Conservation (phyloP, 2,329 filamentous ascomycete genomes). For the Periglandula ipomoeae region DNA sequence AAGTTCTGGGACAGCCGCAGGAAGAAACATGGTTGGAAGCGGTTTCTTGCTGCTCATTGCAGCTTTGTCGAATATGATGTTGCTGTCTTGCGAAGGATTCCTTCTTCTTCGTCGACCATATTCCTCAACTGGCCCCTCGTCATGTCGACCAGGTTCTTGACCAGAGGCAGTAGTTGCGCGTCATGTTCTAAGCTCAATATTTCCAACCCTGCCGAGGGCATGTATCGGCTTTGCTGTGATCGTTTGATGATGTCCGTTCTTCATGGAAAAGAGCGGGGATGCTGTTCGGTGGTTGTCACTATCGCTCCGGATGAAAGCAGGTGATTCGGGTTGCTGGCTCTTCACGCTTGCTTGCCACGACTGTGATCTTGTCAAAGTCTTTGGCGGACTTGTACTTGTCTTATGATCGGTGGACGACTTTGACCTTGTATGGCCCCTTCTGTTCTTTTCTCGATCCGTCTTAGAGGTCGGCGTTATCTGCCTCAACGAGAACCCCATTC, state of each 20-base stretch:
- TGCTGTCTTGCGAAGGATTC: background rate
- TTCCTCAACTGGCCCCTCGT: background rate
- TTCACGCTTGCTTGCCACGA: constrained; percentile 16
- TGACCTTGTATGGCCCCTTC: background rate
- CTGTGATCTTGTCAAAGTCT: background rate
- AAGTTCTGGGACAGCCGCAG: constrained; percentile 2
- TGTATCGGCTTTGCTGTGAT: background rate
- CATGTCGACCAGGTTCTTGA: background rate
- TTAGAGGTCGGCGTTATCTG: background rate
- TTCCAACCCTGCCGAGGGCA: background rate
- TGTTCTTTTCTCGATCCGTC: background rate
- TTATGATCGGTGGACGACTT: background rate
- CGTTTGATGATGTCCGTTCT: background rate
- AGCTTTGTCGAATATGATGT: background rate
- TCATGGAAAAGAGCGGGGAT: background rate
- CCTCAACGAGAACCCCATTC: background rate
- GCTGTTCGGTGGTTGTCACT: constrained; percentile 26
- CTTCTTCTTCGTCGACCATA: background rate
- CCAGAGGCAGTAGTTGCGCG: background rate
- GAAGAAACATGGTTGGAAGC: background rate
- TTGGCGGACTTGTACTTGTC: background rate
- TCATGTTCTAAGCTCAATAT: background rate
- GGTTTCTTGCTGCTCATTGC: background rate
- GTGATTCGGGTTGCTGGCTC: constrained; percentile 10
- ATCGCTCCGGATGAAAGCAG: constrained; percentile 25